These are phyloP conservation scores for Aphanomyces invadans DNA, from an alignment of 352 stramenopile genomes.

Conservation along the genomic window DNA sequence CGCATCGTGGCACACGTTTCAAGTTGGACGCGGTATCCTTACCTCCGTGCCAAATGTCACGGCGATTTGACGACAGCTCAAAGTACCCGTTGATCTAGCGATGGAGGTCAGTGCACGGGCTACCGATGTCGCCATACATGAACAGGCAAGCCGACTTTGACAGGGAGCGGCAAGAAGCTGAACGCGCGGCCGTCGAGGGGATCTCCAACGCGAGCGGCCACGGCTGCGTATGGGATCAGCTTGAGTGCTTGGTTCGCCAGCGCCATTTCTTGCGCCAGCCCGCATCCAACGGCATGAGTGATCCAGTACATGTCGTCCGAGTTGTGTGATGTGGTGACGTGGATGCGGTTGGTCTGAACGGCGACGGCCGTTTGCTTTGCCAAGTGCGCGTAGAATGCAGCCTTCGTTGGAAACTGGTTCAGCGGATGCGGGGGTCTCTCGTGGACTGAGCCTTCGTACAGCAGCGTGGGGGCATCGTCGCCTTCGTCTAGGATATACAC, in stretches of 20 bases:
- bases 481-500: slow-evolving; percentile 69
- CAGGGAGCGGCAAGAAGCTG: slow-evolving; percentile 89
- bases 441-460: slow-evolving; percentile 59
- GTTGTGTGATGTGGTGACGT: slow-evolving; percentile 29
- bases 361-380: slow-evolving; percentile 1
- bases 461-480: slow-evolving; percentile 37
- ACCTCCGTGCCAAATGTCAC: slow-evolving; percentile 69
- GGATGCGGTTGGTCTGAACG: slow-evolving; percentile 33
- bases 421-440: slow-evolving; percentile 15
- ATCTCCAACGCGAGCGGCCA: slow-evolving; percentile 64
- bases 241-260: slow-evolving; percentile 70
- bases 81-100: slow-evolving; percentile 87
- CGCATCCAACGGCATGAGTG: slow-evolving; percentile 83
- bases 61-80: slow-evolving; percentile 84
- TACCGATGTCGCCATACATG: slow-evolving; percentile 33
- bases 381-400: slow-evolving; percentile 57
- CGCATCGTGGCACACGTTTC: neutral
- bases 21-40: neutral
- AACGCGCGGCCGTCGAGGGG: slow-evolving; percentile 67
- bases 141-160: slow-evolving; percentile 78
- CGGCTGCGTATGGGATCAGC: slow-evolving; percentile 82
- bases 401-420: slow-evolving; percentile 32
- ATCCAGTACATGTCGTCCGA: slow-evolving; percentile 74
- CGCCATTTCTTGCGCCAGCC: slow-evolving; percentile 65
- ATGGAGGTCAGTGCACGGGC: neutral